Percentiles rank a stretch among this genome's conserved stretches.
Evolutionary conservation across 805 yeast genomes (phyloP).

Genomic region (Blastobotrys chiropterorum): DNA sequence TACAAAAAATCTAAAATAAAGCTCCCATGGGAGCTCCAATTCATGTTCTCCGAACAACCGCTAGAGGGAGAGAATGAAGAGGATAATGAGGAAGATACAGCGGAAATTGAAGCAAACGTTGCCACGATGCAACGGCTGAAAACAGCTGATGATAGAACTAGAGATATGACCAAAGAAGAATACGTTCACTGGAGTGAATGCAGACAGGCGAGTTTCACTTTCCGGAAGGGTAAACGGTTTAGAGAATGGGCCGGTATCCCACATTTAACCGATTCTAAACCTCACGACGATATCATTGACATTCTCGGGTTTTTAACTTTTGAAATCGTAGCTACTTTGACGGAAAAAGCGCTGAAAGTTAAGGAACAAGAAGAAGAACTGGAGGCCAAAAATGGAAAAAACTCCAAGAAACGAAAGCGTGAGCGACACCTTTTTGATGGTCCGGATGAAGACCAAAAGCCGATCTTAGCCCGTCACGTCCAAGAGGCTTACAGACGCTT

Average conservation of each 20-base stretch:
- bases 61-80: conserved; percentile 53
- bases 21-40: conserved; percentile 92
- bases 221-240: conserved; percentile 87
- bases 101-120: conserved; percentile 79
- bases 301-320: conserved; percentile 91
- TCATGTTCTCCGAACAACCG: conserved; percentile 90
- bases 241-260: conserved; percentile 94
- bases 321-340: conserved; percentile 90
- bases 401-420: conserved; percentile 40
- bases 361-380: conserved; percentile 61
- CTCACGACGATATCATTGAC: conserved; percentile 95
- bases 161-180: conserved; percentile 91
- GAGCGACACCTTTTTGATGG: conserved; percentile 69
- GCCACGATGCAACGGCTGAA: conserved; percentile 86
- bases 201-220: conserved; percentile 94
- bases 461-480: conserved; percentile 72
- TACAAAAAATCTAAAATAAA: conserved; percentile 68
- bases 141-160: conserved; percentile 90
- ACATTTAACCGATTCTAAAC: conserved; percentile 78
- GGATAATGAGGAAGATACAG: conserved; percentile 70
- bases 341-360: conserved; percentile 83
- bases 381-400: conserved; percentile 28
- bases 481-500: conserved; percentile 84
- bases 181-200: conserved; percentile 99
- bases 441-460: conserved; percentile 77